Percentiles rank a stretch among this genome's conserved stretches.
These are phyloP conservation scores for Myrica gale DNA, from an alignment of 306 rosid species.

Conservation along the genomic window DNA sequence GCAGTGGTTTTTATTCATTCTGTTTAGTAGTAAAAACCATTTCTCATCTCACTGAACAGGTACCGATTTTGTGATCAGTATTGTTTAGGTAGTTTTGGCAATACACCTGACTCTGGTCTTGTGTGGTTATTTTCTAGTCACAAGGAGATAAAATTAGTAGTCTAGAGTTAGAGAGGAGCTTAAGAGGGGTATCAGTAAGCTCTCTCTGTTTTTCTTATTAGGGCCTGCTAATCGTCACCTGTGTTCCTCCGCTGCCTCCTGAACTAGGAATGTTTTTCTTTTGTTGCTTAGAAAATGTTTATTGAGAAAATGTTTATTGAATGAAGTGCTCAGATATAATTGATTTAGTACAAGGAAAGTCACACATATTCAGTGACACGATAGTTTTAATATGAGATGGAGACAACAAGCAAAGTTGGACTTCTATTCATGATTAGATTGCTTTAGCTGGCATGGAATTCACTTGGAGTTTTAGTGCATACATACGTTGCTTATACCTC, in stretches of 20 bases:
- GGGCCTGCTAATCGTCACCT: neutral
- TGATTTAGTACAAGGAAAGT: neutral
- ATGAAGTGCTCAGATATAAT: neutral
- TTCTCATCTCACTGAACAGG: neutral
- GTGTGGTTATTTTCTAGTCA: neutral
- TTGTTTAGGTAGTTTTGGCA: too few relatives aligned
- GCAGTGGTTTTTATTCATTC: neutral
- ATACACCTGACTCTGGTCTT: neutral
- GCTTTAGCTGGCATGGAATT: neutral
- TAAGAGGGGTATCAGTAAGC: neutral
- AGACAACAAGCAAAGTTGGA: neutral
- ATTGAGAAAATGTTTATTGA: too few relatives aligned
- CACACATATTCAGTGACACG: neutral
- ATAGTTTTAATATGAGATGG: neutral
- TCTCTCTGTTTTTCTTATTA: neutral
- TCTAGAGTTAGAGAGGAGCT: neutral
- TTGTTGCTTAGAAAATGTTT: neutral
- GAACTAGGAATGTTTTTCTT: neutral
- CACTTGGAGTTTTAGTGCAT: neutral
- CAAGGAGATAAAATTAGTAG: neutral
- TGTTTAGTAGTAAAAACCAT: neutral
- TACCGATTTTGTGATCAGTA: neutral
- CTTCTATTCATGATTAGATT: neutral
- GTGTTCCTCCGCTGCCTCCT: too few relatives aligned
- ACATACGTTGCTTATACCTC: neutral